Conservation (phyloP, 176 grass and related monocot genomes). For the Oryza glumipatula region DNA sequence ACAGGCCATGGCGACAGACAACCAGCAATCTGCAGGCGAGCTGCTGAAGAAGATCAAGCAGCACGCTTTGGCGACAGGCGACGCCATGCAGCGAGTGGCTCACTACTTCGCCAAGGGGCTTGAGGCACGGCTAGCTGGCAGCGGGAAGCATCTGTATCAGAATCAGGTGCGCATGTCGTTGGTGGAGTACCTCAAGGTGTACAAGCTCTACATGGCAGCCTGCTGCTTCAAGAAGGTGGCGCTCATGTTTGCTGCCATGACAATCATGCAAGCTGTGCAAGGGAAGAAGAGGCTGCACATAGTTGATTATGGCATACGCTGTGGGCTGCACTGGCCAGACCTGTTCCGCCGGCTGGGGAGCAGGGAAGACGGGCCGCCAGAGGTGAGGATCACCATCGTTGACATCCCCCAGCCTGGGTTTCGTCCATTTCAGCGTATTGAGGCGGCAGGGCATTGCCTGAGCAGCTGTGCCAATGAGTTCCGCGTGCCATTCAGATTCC, state of each 20-base stretch:
- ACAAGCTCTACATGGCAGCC: conserved; percentile 54
- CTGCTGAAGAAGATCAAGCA: conserved; percentile 46
- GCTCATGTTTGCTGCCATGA: conserved; percentile 45
- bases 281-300: conserved; percentile 48
- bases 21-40: conserved; percentile 33
- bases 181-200: conserved; percentile 45
- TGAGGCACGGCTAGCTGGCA: conserved; percentile 51
- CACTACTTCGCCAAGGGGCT: conserved; percentile 61
- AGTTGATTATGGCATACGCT: conserved; percentile 46
- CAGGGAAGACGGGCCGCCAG: conserved; percentile 40
- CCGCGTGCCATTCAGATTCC: conserved; percentile 46
- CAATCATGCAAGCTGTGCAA: conserved; percentile 35
- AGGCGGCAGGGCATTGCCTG: conserved; percentile 46
- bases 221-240: conserved; percentile 47
- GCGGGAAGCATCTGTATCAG: conserved; percentile 41
- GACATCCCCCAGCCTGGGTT: conserved; percentile 51
- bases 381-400: conserved; percentile 55
- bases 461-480: conserved; percentile 32
- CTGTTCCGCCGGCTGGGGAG: conserved; percentile 31
- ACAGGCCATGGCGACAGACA: conserved; percentile 54
- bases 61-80: conserved; percentile 38
- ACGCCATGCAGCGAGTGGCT: conserved; percentile 56
- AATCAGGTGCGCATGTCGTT: conserved; percentile 40
- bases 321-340: conserved; percentile 60
- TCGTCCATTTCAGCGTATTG: conserved; percentile 34